Evolutionary conservation across 2,329 filamentous ascomycete genomes (phyloP).

Genomic region (Trichophyton benhamiae): DNA sequence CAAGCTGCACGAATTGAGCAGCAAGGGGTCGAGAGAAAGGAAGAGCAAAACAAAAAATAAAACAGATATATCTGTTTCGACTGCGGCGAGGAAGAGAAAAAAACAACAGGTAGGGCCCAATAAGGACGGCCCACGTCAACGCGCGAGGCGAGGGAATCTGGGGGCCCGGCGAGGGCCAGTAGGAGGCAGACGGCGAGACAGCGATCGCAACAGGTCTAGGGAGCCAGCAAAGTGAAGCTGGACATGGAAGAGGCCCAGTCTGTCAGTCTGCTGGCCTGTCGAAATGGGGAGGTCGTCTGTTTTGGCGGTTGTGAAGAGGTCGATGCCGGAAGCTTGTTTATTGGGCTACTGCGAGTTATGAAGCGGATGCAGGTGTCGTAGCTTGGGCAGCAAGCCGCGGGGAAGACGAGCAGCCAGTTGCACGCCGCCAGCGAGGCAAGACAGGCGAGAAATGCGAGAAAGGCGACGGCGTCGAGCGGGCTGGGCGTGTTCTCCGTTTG

Average conservation of each 20-base stretch:
- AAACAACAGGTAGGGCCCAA: conserved; percentile 10
- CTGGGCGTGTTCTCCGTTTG: background rate
- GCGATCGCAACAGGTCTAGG: conserved; percentile 7
- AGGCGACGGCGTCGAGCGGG: background rate
- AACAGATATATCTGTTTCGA: background rate
- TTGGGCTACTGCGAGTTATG: conserved; percentile 1
- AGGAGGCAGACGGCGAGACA: conserved; percentile 7
- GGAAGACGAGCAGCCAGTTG: background rate
- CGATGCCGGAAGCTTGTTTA: conserved; percentile 1
- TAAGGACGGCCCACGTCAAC: conserved; percentile 13
- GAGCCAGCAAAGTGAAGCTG: conserved; percentile 8
- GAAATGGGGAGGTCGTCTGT: background rate
- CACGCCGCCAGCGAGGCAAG: background rate
- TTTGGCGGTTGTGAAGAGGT: background rate
- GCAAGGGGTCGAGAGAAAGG: conserved; percentile 7
- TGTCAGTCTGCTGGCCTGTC: no score
- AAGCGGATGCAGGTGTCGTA: background rate
- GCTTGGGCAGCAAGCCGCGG: conserved; percentile 2
- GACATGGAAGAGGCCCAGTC: background rate
- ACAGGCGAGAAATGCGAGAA: background rate
- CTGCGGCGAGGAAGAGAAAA: conserved; percentile 5
- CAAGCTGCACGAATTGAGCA: conserved; percentile 6
- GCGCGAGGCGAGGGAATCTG: background rate
- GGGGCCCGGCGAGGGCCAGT: background rate
- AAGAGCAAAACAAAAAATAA: background rate